Evolutionary conservation across 768 basidiomycete species (phyloP), one percentile per base, ranked within the genome.

Genomic region (Leccinum broughii): DNA sequence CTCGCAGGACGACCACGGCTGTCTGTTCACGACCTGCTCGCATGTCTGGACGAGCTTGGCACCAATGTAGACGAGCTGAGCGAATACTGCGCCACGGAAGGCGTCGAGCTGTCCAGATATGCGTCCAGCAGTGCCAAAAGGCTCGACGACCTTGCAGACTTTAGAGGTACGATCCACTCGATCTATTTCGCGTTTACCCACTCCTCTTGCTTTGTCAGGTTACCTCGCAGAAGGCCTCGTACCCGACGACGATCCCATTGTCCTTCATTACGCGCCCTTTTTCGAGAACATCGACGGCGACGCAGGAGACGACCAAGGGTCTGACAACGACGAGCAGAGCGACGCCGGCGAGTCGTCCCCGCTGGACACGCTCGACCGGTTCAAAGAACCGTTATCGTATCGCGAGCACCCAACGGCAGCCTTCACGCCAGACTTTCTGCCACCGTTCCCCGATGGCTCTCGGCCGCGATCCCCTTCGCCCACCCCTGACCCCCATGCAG

Each of bases 21-120:
- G 20, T 82, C 82, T 15, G 75, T 81, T 0, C 76, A 78, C 56
- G 92, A 94, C 72, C 84, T 85, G 6, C 66, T 86, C 3, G 77
- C 77, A 13, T 90, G 88, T 10, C 77, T 94, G 30, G 84, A 84
- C n/a, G 91, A 93, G 56, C 77, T 93, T 15, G 92, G 92, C 17
- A 80, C 90, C 1, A 81, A 79, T 48, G 58, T 90, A 24, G 83
- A 89, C 8, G 92, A 94, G 70, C 76, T 94, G 56, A 75, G 69
- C 26, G 87, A 88, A 59, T 92, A 89, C 66, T 82, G 80, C 55
- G 69, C 74, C n/a, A 77, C 82, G 1, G 91, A 93, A 72, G 90
- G 83, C 20, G 78, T 77, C 66, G 91, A 93, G 66, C 71, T 92
- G 59, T 79, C 81, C 26, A 82, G 87, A 37, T 91, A 91, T 71